Conservation (phyloP, 2,329 filamentous ascomycete species). For the Sporothrix pseudoabietina region DNA sequence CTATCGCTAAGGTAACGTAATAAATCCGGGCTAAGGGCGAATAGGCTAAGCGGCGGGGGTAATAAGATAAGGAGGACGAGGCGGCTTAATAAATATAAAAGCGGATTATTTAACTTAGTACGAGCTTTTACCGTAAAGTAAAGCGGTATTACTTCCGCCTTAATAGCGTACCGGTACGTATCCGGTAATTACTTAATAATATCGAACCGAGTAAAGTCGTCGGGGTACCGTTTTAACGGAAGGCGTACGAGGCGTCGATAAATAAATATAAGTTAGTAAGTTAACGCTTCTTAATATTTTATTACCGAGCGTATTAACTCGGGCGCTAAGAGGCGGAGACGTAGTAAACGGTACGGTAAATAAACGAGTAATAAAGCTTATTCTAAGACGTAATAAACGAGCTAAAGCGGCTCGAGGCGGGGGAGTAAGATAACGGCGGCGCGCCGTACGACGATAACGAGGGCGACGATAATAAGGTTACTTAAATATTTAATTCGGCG, state of each 20-base stretch:
- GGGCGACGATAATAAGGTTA: neutral
- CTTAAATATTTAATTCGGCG: too few species aligned
- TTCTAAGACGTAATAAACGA: neutral
- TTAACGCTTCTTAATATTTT: neutral
- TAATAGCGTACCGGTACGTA: neutral
- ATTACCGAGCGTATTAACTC: neutral
- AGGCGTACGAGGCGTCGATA: neutral
- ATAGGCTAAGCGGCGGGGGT: too few species aligned
- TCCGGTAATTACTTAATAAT: neutral
- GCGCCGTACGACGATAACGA: neutral
- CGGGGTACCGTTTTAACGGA: neutral
- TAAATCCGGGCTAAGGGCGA: too few species aligned
- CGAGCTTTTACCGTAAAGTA: neutral
- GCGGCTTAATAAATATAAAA: too few species aligned
- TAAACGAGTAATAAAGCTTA: neutral
- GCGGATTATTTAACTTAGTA: too few species aligned
- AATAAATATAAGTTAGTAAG: neutral
- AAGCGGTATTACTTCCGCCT: neutral
- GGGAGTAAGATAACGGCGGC: neutral
- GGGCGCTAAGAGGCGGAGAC: neutral
- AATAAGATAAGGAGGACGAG: too few species aligned
- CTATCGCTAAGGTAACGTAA: too few species aligned
- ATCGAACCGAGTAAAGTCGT: neutral
- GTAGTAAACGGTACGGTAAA: neutral
- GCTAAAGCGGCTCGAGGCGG: neutral